These are phyloP conservation scores for Termitomyces sp. DNA, from an alignment of 768 basidiomycete species.

Conservation along the genomic window DNA sequence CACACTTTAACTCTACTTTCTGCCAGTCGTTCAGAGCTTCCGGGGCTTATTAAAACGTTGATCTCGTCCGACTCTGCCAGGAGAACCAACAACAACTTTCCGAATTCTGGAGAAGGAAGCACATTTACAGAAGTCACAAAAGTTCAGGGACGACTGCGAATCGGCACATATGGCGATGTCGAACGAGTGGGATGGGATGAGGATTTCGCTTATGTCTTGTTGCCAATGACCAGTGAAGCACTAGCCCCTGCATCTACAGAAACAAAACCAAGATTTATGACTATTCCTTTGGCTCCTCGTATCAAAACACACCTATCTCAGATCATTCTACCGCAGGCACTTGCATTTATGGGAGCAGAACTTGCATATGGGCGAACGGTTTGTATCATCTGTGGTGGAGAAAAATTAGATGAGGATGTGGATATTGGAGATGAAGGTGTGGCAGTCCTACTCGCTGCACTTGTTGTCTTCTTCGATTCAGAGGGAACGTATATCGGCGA, in stretches of 20 bases:
- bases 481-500: not conserved
- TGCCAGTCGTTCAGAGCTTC: constrained; percentile 44
- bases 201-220: constrained; percentile 5
- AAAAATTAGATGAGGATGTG: not conserved
- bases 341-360: constrained; percentile 9
- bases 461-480: constrained; percentile 8
- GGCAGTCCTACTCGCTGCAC: constrained; percentile 9
- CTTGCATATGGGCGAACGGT: constrained; percentile 2
- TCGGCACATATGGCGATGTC: constrained; percentile 11
- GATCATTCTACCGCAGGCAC: constrained; percentile 5
- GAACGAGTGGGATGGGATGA: not conserved
- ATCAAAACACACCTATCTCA: constrained; percentile 8
- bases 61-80: constrained; percentile 12
- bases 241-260: not conserved
- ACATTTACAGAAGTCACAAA: constrained; percentile 5
- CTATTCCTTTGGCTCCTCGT: constrained; percentile 14
- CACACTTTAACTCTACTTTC: constrained; percentile 6
- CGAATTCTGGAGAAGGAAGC: constrained; percentile 28
- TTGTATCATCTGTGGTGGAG: constrained; percentile 9
- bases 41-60: constrained; percentile 32
- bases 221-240: not conserved
- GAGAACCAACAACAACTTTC: constrained; percentile 10
- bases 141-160: constrained; percentile 7
- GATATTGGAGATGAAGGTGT: constrained; percentile 10
- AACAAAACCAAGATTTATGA: not conserved